Evolutionary conservation across 768 basidiomycete species (phyloP), one percentile per base, ranked within the genome.

Genomic region (Amanita pallidorosea): DNA sequence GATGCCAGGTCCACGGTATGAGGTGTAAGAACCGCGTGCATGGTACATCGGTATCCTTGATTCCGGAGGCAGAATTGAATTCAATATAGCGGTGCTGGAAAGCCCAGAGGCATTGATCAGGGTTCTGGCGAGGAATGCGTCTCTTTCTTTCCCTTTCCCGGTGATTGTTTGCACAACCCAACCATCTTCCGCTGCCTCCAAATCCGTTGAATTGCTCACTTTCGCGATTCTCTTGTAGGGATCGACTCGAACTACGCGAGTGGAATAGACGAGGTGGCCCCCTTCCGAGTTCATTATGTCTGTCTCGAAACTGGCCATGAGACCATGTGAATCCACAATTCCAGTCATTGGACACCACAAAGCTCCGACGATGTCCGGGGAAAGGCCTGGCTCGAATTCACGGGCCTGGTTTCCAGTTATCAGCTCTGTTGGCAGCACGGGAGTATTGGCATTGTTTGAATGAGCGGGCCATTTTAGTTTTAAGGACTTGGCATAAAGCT

Each of bases 91-190:
- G 27, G 77, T 74, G 38, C 79, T 80, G 8, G 84, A 80, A 50
- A 92, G 73, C 5, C 91, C 91, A 6, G 85, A 75, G 3, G 90
- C 80, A 60, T 95, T 95, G 63, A 97, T 81, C 18, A 96, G 64
- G 2, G 79, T 85, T 53, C 75, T 77, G 2, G 85, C 83, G 37
- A 88, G 73, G 7, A 94, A 70, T 4, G 87, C 76, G 51, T 88
- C 84, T 13, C 60, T 62, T 51, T 70, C 66, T 27, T 59, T 57
- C 5, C 59, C 65, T 20, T 70, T 71, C 6, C 70, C 76, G 8
- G 85, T 84, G 22, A 81, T 72, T 5, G 77, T 77, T 65, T 96
- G 93, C 7, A 96, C 85, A 17, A 94, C 81, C 93, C 93, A 97
- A 2, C 94, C 92, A 17, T 73, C 69, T 44, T 74, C 73, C 5